Evolutionary conservation across 257 asterid species (phyloP).

Genomic region (Vinca minor): DNA sequence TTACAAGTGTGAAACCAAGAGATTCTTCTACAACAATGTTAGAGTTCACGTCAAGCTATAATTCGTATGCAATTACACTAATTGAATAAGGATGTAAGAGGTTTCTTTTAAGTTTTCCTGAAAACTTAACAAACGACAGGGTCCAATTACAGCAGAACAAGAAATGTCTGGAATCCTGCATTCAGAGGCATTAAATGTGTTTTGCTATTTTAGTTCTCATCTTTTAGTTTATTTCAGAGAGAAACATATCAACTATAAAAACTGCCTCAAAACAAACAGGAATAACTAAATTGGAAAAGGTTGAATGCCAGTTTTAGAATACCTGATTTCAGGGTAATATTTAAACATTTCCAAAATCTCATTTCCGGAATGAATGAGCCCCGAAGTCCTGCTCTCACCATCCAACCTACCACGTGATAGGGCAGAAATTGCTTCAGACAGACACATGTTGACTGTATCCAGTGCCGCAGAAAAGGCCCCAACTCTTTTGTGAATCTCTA

Average conservation of each 20-base stretch:
- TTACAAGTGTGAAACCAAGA: background rate
- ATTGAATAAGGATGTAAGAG: background rate
- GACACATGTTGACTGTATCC: slow-evolving; percentile 77
- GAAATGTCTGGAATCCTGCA: background rate
- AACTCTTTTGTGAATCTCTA: slow-evolving; percentile 81
- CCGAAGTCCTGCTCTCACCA: slow-evolving; percentile 82
- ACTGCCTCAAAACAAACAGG: background rate
- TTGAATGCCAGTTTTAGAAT: slow-evolving; percentile 4
- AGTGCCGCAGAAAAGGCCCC: slow-evolving; percentile 90
- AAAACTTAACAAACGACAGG: background rate
- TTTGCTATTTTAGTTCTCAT: background rate
- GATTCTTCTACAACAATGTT: background rate
- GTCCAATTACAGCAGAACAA: background rate
- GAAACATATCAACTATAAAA: background rate
- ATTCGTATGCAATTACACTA: background rate
- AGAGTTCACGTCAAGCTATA: background rate
- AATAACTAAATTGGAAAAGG: background rate
- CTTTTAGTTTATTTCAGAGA: background rate
- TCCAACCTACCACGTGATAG: slow-evolving; percentile 86
- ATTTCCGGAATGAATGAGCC: slow-evolving; percentile 74
- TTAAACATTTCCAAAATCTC: slow-evolving; percentile 82
- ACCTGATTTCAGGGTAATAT: slow-evolving; percentile 84
- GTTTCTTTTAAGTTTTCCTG: background rate
- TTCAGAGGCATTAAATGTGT: background rate
- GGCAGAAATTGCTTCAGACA: slow-evolving; percentile 86